These are phyloP conservation scores for Beauveria sp. DNA, from an alignment of 2,329 filamentous ascomycete genomes.

Conservation along the genomic window DNA sequence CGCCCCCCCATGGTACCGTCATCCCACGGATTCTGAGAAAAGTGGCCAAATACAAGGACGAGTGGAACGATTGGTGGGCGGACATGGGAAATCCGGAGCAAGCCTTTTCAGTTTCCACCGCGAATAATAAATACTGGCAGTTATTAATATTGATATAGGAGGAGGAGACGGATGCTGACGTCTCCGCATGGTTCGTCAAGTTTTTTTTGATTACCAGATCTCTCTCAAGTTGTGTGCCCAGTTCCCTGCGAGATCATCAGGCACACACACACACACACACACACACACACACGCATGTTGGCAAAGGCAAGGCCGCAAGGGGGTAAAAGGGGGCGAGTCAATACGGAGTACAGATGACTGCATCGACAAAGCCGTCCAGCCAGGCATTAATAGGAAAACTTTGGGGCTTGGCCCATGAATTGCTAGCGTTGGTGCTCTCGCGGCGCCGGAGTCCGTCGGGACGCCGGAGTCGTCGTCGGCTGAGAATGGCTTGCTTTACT, in stretches of 20 bases:
- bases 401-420: neutral
- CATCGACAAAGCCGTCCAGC: neutral
- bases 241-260: neutral
- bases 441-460: neutral
- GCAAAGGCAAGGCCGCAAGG: too few species aligned
- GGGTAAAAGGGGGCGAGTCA: too few species aligned
- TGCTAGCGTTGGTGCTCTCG: neutral
- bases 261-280: too few species aligned
- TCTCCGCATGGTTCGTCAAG: neutral
- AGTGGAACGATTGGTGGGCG: too few species aligned
- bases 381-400: neutral
- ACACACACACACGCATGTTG: too few species aligned
- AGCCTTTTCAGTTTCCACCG: too few species aligned
- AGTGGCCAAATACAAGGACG: too few species aligned
- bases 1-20: too few species aligned
- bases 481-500: neutral
- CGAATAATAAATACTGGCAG: too few species aligned
- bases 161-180: neutral
- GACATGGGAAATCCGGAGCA: too few species aligned
- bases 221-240: neutral
- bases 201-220: neutral
- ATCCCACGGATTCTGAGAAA: too few species aligned
- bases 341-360: too few species aligned
- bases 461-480: neutral
- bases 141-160: neutral